Base-by-base conservation (phyloP, 306 rosid genomes). In the Cicer pinnatifidum region DNA sequence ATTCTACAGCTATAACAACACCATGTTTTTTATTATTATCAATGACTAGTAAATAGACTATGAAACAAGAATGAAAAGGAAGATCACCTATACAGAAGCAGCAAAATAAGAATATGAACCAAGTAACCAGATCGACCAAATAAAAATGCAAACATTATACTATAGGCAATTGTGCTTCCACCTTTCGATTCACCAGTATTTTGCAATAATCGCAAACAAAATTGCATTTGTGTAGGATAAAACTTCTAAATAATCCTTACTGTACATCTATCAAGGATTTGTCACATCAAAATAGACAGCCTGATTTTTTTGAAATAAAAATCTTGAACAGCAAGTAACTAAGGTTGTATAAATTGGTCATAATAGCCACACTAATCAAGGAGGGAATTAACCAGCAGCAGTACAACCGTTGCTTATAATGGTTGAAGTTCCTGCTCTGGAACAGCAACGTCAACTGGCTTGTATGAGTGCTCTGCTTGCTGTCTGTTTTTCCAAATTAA, bases 361-460 rank as follows among this genome's bases (percentile, higher is more conserved):
- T 69, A 53, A 67, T 65, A 78, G 57, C 72, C 35, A 63, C 75
- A 52, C 37, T 15, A 81, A 46, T 69, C 2, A 53, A 6, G 65
- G 44, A 71, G 48, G 75, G 79, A 17, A 72, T 46, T 73, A 59
- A 69, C 69, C 73, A 66, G 73, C 45, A 75, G 35, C 61, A 7
- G 71, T 83, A 47, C 56, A 75, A 38, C 9, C 9, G 56, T 13
- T 33, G 75, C 85, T 91, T 82, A 89, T 39, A 94, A 68, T 8
- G 97, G 91, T 81, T 89, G 99, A 67, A 95, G 99, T 80, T 95
- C 99, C 75, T 92, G 96, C 88, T 95, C 99, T 1, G 88, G 86
- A 67, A 40, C 84, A 46, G 77, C 86, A 33, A 37, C 87, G 74
- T 85, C 51, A 61, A 94, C 93, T 5, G 96, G 96, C 88, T 87